Base-by-base conservation (phyloP, 306 rosid genomes). In the Quercus dentata region DNA sequence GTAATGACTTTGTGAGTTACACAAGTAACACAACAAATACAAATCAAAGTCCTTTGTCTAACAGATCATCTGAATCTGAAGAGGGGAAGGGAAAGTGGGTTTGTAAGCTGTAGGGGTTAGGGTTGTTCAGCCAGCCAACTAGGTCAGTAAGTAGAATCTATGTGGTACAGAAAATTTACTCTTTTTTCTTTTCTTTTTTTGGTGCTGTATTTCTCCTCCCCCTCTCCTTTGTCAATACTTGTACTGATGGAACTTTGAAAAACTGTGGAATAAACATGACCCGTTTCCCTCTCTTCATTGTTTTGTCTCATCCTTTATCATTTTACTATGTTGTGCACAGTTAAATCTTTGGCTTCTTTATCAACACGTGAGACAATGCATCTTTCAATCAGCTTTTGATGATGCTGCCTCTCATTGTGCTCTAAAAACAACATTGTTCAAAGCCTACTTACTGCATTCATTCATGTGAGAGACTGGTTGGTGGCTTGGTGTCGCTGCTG, bases 81-180 rank as follows among this genome's bases (percentile, higher is more conserved):
- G 81, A 65, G 90, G 86, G 89, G 71, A 77, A 77, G 84, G 84
- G 70, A 74, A 77, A 76, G 81, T 71, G 85, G 84, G 54, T 35
- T 67, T 86, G 59, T 84, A 84, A 83, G 83, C 70, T 69, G 79
- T 85, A 85, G 85, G 84, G 82, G 80, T 79, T 88, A 84, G 93
- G 81, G 82, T 79, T 82, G 46, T 41, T 41, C 46, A 41, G 46
- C 46, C 81, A 83, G 85, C 82, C 77, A 80, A 80, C 77, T 83
- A 85, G 92, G 89, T 86, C 77, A 79, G 89, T 85, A 41, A 41
- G 11, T 41, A 41, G 46, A 41, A 8, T 13, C 80, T 83, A 68
- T 83, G 88, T 81, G 89, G 91, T 91, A 92, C 97, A 95, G 94
- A 91, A 91, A 83, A 88, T 83, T 87, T 81, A 83, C 88, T 61